These are phyloP conservation scores for Lepiota brunneoincarnata DNA, from an alignment of 768 basidiomycete genomes.

Conservation along the genomic window DNA sequence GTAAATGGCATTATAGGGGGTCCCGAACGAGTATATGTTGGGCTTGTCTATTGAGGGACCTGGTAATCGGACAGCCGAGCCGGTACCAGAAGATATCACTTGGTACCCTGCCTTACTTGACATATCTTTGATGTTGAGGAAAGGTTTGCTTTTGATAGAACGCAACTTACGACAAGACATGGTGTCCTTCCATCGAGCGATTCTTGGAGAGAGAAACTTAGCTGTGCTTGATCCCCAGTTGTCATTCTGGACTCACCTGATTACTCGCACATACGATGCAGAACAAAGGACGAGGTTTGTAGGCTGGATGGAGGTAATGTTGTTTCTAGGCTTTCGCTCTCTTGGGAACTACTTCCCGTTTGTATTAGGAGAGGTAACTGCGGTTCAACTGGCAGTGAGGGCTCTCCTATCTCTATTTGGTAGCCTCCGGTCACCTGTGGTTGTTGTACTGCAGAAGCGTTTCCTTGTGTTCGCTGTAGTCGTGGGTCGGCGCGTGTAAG, in stretches of 20 bases:
- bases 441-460: slow-evolving; percentile 9
- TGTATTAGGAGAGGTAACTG: slow-evolving; percentile 8
- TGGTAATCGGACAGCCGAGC: slow-evolving; percentile 94
- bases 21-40: slow-evolving; percentile 95
- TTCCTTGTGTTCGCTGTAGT: slow-evolving; percentile 40
- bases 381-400: not conserved
- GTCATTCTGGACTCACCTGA: slow-evolving; percentile 55
- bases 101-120: slow-evolving; percentile 84
- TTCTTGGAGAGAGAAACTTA: slow-evolving; percentile 52
- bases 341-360: slow-evolving; percentile 3
- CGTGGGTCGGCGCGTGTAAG: slow-evolving; percentile 70
- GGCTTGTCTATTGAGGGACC: slow-evolving; percentile 97
- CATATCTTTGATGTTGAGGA: slow-evolving; percentile 4
- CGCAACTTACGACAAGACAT: slow-evolving; percentile 74
- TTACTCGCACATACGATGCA: slow-evolving; percentile 99
- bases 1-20: slow-evolving; percentile 94
- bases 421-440: slow-evolving; percentile 11
- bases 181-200: slow-evolving; percentile 97
- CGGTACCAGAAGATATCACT: slow-evolving; percentile 94
- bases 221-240: slow-evolving; percentile 1
- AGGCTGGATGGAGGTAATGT: slow-evolving; percentile 21
- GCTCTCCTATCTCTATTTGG: slow-evolving; percentile 3
- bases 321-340: not conserved
- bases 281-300: slow-evolving; percentile 79
- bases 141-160: slow-evolving; percentile 7